Conservation (phyloP, 106 monocot genomes). For the Amphibolis antarctica region DNA sequence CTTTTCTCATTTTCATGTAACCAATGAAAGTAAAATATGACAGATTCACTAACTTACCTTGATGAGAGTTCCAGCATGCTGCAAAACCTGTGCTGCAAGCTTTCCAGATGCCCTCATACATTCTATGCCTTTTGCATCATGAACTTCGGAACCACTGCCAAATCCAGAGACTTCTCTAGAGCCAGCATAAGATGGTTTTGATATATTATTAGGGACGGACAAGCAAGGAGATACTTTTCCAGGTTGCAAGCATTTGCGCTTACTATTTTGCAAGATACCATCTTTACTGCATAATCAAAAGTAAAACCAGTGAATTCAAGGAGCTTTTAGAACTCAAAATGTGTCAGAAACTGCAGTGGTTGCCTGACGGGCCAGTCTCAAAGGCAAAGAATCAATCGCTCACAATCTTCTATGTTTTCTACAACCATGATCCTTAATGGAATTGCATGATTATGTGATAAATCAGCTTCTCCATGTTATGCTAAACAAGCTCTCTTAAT, state of each 20-base stretch:
- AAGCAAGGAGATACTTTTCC: conserved; percentile 87
- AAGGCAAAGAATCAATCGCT: neutral
- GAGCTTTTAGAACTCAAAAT: neutral
- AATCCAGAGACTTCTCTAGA: conserved; percentile 57
- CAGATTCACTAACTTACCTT: conserved; percentile 36
- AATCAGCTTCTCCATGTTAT: no score
- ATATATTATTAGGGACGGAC: conserved; percentile 67
- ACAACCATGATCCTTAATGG: no score
- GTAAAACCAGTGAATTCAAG: neutral
- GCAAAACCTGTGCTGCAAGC: conserved; percentile 86
- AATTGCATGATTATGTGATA: no score
- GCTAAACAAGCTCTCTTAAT: no score
- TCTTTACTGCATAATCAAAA: conserved; percentile 21
- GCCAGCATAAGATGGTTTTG: conserved; percentile 67
- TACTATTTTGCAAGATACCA: conserved; percentile 17
- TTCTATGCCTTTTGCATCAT: conserved; percentile 72
- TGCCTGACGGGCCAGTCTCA: no score
- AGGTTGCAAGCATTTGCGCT: conserved; percentile 50
- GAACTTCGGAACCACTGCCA: conserved; percentile 64
- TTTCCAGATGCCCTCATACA: conserved; percentile 90
- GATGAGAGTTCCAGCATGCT: conserved; percentile 78
- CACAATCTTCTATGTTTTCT: no score
- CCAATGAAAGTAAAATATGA: neutral
- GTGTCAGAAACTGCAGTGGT: neutral
- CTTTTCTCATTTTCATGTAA: neutral